Evolutionary conservation across 768 basidiomycete species (phyloP), one percentile per base, ranked within the genome.

Genomic region (Clitopilus passeckerianus): DNA sequence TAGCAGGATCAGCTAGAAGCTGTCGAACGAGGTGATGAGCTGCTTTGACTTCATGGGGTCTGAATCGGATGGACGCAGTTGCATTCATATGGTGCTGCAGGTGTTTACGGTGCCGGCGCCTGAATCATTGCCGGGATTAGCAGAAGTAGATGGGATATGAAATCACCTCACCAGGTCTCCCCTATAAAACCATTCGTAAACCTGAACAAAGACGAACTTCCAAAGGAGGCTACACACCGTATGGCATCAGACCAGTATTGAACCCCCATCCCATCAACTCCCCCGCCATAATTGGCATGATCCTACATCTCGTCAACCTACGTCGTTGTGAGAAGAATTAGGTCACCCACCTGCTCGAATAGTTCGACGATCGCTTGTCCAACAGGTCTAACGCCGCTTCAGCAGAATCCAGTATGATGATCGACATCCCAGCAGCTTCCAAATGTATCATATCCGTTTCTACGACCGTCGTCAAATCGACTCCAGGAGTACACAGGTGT

Each of bases 351-450:
- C 63, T 65, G 9, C 14, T 7, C 56, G 75, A 80, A 62, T 80
- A 81, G 22, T 75, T 74, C 9, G 68, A 59, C 14, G 74, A 78
- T 14, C 76, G 63, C 57, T 71, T 75, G 52, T 80, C 79, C 44
- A 82, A 70, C 14, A 82, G 71, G 12, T 82, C 79, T 3, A 60
- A 63, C 3, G 74, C 73, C 1, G 73, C 72, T 54, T 79, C 70
- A 1, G 68, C 35, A 3, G 74, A 71, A 58, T 79, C 75, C 52
- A 82, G 53, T 14, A 73, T 61, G 22, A 72, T 63, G 24, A 72
- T 56, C 9, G 60, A 57, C 3, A 63, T 66, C 18, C 72, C 72
- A 27, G 65, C 67, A 23, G 66, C 56, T 24, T 71, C 64, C 14
- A 72, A 46, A 56, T 70, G 65, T 4, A 74, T 54, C 15, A 73